These are phyloP conservation scores for Rhododendron williamsianum DNA, from an alignment of 148 eudicot genomes.

Conservation along the genomic window DNA sequence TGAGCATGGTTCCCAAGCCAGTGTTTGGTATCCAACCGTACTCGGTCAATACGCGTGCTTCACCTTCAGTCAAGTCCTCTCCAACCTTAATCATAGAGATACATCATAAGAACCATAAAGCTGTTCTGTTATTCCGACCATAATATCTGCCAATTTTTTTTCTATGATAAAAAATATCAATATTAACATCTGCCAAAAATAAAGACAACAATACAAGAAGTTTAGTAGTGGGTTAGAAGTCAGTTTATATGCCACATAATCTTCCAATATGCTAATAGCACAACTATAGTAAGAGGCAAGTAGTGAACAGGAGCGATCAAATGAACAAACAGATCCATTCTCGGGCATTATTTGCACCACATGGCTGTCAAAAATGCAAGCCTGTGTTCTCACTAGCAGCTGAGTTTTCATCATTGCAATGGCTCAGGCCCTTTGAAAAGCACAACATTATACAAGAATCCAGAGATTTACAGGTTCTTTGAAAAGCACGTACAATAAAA, in stretches of 20 bases:
- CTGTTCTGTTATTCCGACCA: not conserved
- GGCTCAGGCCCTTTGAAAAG: not conserved
- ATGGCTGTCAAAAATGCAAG: not conserved
- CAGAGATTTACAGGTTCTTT: not conserved
- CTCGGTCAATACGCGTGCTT: conserved; percentile 71
- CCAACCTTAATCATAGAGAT: conserved; percentile 51
- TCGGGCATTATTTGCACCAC: not conserved
- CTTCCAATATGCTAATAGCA: not conserved
- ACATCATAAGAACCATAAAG: not conserved
- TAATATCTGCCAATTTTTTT: not conserved
- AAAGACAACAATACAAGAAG: not conserved
- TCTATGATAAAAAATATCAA: not conserved
- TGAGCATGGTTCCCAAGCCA: conserved; percentile 90
- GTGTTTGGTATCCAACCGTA: conserved; percentile 87
- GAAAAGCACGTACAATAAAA: not conserved
- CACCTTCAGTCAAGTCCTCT: conserved; percentile 75
- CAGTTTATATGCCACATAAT: too few species aligned
- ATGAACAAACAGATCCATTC: not conserved
- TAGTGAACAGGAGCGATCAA: not conserved
- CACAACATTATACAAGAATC: not conserved
- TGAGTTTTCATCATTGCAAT: not conserved
- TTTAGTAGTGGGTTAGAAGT: not conserved
- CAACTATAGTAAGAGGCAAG: not conserved
- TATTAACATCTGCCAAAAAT: not conserved
- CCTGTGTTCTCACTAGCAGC: not conserved